phyloP scores from a whole-genome alignment of 345 rosid genomes.

The Kandelia obovata region DNA sequence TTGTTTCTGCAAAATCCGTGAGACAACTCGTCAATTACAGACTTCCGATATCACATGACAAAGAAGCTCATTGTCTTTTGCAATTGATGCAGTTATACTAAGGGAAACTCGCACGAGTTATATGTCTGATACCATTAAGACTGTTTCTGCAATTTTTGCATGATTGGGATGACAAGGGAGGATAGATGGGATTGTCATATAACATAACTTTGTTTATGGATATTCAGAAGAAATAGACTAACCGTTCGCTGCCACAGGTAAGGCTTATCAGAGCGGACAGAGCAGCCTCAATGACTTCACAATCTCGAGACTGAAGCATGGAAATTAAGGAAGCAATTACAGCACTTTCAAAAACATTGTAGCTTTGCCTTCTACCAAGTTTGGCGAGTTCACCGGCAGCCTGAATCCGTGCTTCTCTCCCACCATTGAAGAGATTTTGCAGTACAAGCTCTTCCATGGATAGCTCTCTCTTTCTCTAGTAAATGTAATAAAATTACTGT shows the following conservation, averaged over 20 bases:
- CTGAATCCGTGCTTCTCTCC: slow-evolving; percentile 48
- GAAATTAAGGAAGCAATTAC: slow-evolving; percentile 60
- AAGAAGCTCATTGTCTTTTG: too few relatives aligned
- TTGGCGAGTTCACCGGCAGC: slow-evolving; percentile 57
- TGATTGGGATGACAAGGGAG: too few relatives aligned
- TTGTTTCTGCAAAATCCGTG: slow-evolving; percentile 57
- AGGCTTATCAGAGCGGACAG: slow-evolving; percentile 71
- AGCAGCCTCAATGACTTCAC: slow-evolving; percentile 60
- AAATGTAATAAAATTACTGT: background rate
- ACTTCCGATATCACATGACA: background rate
- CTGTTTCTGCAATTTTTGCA: too few relatives aligned
- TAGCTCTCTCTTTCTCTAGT: background rate
- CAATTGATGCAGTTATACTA: too few relatives aligned
- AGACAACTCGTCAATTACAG: background rate
- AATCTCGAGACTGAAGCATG: slow-evolving; percentile 64
- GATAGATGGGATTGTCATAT: too few relatives aligned
- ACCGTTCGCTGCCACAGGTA: slow-evolving; percentile 92
- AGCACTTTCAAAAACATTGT: slow-evolving; percentile 55
- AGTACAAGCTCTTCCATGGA: slow-evolving; percentile 57
- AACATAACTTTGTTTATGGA: too few relatives aligned
- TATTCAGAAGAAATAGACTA: background rate
- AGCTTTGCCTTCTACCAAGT: slow-evolving; percentile 53
- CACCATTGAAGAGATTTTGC: slow-evolving; percentile 52
- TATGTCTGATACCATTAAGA: too few relatives aligned
- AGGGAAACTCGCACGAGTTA: too few relatives aligned